Conservation (phyloP, 805 yeast species). For the Metschnikowia lunata region DNA sequence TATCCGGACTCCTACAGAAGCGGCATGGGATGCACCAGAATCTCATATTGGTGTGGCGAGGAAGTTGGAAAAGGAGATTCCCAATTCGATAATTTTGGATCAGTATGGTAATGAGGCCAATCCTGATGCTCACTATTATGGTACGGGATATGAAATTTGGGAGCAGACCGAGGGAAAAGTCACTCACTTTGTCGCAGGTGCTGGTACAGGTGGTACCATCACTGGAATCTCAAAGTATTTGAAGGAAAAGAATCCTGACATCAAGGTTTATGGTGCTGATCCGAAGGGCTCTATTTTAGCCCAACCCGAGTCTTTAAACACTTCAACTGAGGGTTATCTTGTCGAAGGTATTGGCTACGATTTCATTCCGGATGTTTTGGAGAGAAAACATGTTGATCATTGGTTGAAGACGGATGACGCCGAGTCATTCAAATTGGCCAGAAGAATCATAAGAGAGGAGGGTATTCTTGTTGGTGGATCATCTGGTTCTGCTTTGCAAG, state of each 20-base stretch:
- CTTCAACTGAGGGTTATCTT: slow-evolving; percentile 55
- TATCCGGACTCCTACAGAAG: slow-evolving; percentile 86
- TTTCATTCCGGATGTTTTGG: slow-evolving; percentile 76
- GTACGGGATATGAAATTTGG: slow-evolving; percentile 85
- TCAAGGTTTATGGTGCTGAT: slow-evolving; percentile 74
- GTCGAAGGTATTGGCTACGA: slow-evolving; percentile 93
- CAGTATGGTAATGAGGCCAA: slow-evolving; percentile 76
- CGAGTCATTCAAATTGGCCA: slow-evolving; percentile 72
- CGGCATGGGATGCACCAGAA: slow-evolving; percentile 91
- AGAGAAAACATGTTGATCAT: slow-evolving; percentile 59
- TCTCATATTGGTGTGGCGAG: slow-evolving; percentile 86
- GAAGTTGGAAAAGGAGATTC: slow-evolving; percentile 75
- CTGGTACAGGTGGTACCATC: slow-evolving; percentile 96
- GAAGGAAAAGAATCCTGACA: slow-evolving; percentile 61
- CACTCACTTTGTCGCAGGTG: slow-evolving; percentile 80
- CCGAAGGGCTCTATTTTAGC: slow-evolving; percentile 86
- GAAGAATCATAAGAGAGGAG: slow-evolving; percentile 78
- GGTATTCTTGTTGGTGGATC: slow-evolving; percentile 90
- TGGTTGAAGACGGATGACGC: slow-evolving; percentile 88
- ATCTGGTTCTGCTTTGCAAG: slow-evolving; percentile 78
- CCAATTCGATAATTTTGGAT: slow-evolving; percentile 78
- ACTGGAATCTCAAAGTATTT: slow-evolving; percentile 83
- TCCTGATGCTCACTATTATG: slow-evolving; percentile 79
- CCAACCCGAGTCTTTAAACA: slow-evolving; percentile 66
- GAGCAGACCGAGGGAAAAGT: slow-evolving; percentile 70